phyloP scores from a whole-genome alignment of 805 yeast species.

The Torulaspora indica region DNA sequence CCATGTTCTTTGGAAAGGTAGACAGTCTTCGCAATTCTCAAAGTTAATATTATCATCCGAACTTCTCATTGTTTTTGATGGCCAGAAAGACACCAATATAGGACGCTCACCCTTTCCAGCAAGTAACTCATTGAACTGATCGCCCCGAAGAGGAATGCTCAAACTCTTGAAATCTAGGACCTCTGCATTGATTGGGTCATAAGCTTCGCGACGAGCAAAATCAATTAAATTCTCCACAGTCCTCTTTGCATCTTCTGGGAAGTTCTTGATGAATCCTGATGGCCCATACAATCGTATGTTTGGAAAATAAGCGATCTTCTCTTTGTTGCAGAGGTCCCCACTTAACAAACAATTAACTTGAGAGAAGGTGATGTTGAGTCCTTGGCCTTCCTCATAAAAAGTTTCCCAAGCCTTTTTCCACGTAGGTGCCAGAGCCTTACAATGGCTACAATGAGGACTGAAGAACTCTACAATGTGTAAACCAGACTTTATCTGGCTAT shows the following conservation, averaged over 20 bases:
- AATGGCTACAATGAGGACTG: slow-evolving; percentile 87
- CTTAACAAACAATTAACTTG: slow-evolving; percentile 83
- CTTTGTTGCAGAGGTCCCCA: slow-evolving; percentile 78
- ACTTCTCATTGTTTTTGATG: slow-evolving; percentile 42
- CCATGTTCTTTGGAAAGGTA: slow-evolving; percentile 54
- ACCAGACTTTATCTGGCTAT: slow-evolving; percentile 45
- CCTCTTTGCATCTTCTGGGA: slow-evolving; percentile 45
- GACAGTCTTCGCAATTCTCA: slow-evolving; percentile 45
- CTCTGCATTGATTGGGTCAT: slow-evolving; percentile 41
- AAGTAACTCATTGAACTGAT: slow-evolving; percentile 44
- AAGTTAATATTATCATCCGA: slow-evolving; percentile 37
- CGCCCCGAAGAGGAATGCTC: slow-evolving; percentile 40
- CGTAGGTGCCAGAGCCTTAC: slow-evolving; percentile 69
- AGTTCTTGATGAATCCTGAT: slow-evolving; percentile 42
- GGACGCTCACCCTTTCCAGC: slow-evolving; percentile 51
- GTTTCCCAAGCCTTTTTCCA: slow-evolving; percentile 67
- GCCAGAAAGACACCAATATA: slow-evolving; percentile 61
- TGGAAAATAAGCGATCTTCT: slow-evolving; percentile 66
- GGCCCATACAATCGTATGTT: slow-evolving; percentile 65
- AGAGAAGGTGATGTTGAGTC: slow-evolving; percentile 47
- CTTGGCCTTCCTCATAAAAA: slow-evolving; percentile 43
- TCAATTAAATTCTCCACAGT: slow-evolving; percentile 46
- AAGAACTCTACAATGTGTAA: slow-evolving; percentile 79
- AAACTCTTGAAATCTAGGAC: slow-evolving; percentile 39
- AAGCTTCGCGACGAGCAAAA: slow-evolving; percentile 52